Evolutionary conservation across 2,329 filamentous ascomycete species (phyloP), one percentile per base, ranked within the genome.

Genomic region (Cytospora chrysosperma): DNA sequence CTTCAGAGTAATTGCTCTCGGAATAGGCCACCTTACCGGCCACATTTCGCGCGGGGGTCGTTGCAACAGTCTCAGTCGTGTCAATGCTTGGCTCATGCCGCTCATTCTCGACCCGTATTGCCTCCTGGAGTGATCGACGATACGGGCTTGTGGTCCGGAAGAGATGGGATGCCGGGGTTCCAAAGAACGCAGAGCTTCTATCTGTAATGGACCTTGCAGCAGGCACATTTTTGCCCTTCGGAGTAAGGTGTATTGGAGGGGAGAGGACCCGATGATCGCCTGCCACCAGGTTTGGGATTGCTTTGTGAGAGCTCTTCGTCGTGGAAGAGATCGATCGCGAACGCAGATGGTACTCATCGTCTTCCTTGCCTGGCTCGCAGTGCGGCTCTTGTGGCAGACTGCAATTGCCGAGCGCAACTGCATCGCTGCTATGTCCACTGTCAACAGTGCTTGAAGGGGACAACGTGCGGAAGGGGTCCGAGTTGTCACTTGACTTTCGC

Each of bases 101-200:
- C 52, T 34, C 66, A 19, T 72, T 70, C 9, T 76, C 69, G 19
- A 74, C 74, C 9, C 75, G 74, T 68, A 84, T 83, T 1, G 73
- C 80, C 56, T 79, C 77, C 52, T 76, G 78, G 34, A 87, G 69
- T 2, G 80, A 81, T 28, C 80, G 80, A 3, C 84, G 80, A 67
- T 82, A 88, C 0, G 84, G 83, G 60, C 84, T 87, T 28, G 78
- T 75, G 0, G 82, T 82, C 30, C 83, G 78, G 65, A 86, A 85
- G 0, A 85, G 72, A 64, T 83, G 80, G 19, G 77, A 78, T 1
- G 77, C 73, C 2, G 81, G 80, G 52, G 82, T 85, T 1, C 78
- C 81, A 67, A 84, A 84, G 67, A 84, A 82, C 0, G 77, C 79
- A 1, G 81, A 82, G 63, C 76, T 79, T 26, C 78, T 75, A 56